Base-by-base conservation (phyloP, 305 asterid genomes). In the Vinca major region DNA sequence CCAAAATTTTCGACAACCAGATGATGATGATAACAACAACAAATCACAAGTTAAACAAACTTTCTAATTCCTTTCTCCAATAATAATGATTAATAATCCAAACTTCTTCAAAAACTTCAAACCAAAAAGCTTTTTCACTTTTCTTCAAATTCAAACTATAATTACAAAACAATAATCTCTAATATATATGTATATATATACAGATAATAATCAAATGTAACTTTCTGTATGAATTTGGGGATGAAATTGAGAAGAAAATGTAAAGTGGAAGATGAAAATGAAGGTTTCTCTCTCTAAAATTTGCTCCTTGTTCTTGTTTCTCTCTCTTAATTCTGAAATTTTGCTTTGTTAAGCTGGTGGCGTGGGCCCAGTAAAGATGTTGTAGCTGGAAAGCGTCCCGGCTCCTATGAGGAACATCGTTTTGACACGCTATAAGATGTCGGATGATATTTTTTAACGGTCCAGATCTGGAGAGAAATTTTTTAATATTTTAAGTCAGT, bases 11-110 rank as follows among this genome's bases (percentile, higher is more conserved):
- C 76, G 75, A 69, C 71, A 16, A 26, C 33, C 66, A 56, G 33
- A 26, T 26, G 33, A 26, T 26, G 78, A 55, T 50, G 76, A 71
- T 17, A 45, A 33, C 33, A 60, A 63, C 63, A 65, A 65, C n/a
- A 63, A n/a, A 79, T 71, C 76, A 45, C 71, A 72, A 66, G 68
- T 76, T 68, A 74, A 63, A n/a, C n/a, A n/a, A n/a, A n/a, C n/a
- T n/a, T n/a, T n/a, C n/a, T n/a, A n/a, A n/a, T n/a, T n/a, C n/a
- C n/a, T n/a, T n/a, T n/a, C n/a, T n/a, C n/a, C n/a, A n/a, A n/a
- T n/a, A n/a, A n/a, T n/a, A n/a, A n/a, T n/a, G n/a, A n/a, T n/a
- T n/a, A n/a, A n/a, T n/a, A n/a, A n/a, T n/a, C n/a, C 76, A 11
- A 68, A 70, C 70, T 69, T 49, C 68, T 70, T 67, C 72, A 68